A percentile compares a stretch with the other conserved stretches of the same genome.
Conservation (phyloP, 495 filamentous ascomycete species). For the Trichoderma gamsii region DNA sequence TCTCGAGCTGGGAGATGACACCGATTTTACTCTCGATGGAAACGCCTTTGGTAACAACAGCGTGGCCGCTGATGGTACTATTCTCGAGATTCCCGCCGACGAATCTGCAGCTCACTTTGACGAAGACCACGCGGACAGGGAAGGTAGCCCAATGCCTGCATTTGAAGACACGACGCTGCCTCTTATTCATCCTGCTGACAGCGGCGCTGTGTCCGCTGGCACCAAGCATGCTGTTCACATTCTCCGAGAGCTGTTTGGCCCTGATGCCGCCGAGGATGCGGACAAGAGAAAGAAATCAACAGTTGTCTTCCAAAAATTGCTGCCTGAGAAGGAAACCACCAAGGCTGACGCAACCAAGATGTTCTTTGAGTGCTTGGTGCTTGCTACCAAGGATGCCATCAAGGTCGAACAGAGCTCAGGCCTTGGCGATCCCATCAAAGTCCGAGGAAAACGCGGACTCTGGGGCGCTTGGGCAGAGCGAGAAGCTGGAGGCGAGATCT, state of each 20-base stretch:
- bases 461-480: constrained; percentile 96
- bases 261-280: constrained; percentile 51
- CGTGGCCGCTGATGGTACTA: constrained; percentile 45
- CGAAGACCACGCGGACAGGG: constrained; percentile 47
- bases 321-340: constrained; percentile 71
- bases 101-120: constrained; percentile 44
- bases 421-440: constrained; percentile 69
- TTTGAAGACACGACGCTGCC: constrained; percentile 75
- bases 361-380: constrained; percentile 94
- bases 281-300: constrained; percentile 66
- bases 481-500: constrained; percentile 57
- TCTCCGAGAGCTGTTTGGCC: constrained; percentile 77
- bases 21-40: constrained; percentile 41
- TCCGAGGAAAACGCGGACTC: constrained; percentile 80
- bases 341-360: constrained; percentile 93
- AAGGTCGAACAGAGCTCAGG: constrained; percentile 87
- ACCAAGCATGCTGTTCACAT: constrained; percentile 96
- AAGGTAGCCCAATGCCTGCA: constrained; percentile 35
- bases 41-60: constrained; percentile 46
- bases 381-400: constrained; percentile 96
- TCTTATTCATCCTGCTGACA: constrained; percentile 69
- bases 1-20: constrained; percentile 64
- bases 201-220: constrained; percentile 75
- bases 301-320: constrained; percentile 85
- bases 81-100: constrained; percentile 61